Base-by-base conservation (phyloP, 1,284 basidiomycete species). In the Trametes pubescens region DNA sequence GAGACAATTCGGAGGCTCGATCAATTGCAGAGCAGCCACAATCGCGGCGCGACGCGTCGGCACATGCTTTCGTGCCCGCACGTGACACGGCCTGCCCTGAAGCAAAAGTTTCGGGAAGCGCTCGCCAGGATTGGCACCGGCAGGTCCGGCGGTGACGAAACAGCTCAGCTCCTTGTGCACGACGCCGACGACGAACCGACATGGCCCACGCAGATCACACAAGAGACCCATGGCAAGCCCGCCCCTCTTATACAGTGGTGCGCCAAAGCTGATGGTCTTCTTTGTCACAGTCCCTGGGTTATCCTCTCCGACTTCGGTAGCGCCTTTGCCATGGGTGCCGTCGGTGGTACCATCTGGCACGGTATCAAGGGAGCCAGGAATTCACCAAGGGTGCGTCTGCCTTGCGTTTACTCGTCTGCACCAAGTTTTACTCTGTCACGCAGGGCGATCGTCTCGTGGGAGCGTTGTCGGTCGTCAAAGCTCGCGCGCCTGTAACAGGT, bases 271-370 rank as follows among this genome's bases (percentile, higher is more conserved):
- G 34, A 71, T 53, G 24, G 22, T 35, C 37, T 38, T 26, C 59
- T 54, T 58, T 49, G 49, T 56, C 65, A 46, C 71, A 97, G 97
- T 81, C 97, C 97, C 71, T 99, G 95, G 93, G 97, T 99, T 61
- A 95, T 99, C 77, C 90, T 99, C 70, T 99, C 95, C 82, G 97
- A 99, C 82, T 97, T 98, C 78, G 97, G 97, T 70, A 96, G 95
- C 71, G 96, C 96, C 21, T 97, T 96, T 76, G 88, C 95, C 38
- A 97, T 97, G 95, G 95, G 95, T 76, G 94, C 94, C 24, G 89
- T 97, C 55, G 96, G 96, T 72, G 95, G 97, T 73, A 95, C 94
- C 70, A 96, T 99, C 75, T 99, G 97, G 97, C 96, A 99, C 81
- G 95, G 96, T 70, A 96, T 99, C 76, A 99, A 99, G 80, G 98